These are phyloP conservation scores for Diaporthe australafricana DNA, from an alignment of 2,329 filamentous ascomycete species.

Conservation along the genomic window DNA sequence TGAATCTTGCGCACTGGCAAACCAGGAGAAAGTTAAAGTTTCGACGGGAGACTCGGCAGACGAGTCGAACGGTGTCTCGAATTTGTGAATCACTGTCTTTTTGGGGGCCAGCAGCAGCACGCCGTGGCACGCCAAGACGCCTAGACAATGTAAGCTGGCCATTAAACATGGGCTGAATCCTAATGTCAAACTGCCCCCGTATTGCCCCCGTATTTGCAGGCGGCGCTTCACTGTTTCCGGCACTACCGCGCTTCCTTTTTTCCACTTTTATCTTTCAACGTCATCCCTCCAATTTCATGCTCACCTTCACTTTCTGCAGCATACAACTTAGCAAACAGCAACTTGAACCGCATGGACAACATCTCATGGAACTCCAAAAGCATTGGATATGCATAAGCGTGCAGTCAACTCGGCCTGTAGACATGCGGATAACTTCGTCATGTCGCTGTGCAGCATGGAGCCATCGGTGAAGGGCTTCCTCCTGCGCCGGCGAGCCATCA, in stretches of 20 bases:
- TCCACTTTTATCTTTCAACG: slow-evolving; percentile 21
- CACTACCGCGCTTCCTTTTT: neutral
- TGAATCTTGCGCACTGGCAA: neutral
- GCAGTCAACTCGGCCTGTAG: slow-evolving; percentile 8
- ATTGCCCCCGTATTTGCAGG: too few species aligned
- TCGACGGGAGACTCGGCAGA: slow-evolving; percentile 3
- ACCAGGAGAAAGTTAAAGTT: neutral
- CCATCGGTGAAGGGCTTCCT: slow-evolving; percentile 21
- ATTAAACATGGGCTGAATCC: slow-evolving; percentile 20
- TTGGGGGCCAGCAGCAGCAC: too few species aligned
- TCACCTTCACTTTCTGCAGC: neutral
- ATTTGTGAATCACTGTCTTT: neutral
- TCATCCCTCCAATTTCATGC: slow-evolving; percentile 14
- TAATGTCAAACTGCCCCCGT: slow-evolving; percentile 14
- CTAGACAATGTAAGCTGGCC: slow-evolving; percentile 14
- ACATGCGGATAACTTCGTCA: slow-evolving; percentile 6
- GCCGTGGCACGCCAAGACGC: slow-evolving; percentile 20
- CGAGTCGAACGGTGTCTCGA: slow-evolving; percentile 21
- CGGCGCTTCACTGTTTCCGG: slow-evolving; percentile 5
- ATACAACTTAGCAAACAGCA: neutral
- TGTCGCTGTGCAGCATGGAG: slow-evolving; percentile 16
- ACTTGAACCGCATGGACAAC: neutral
- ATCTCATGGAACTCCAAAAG: neutral
- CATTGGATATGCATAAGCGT: slow-evolving; percentile 22
- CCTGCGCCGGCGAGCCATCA: slow-evolving; percentile 19